Conservation (phyloP, 352 stramenopile species). For the Phytophthora pisi region DNA sequence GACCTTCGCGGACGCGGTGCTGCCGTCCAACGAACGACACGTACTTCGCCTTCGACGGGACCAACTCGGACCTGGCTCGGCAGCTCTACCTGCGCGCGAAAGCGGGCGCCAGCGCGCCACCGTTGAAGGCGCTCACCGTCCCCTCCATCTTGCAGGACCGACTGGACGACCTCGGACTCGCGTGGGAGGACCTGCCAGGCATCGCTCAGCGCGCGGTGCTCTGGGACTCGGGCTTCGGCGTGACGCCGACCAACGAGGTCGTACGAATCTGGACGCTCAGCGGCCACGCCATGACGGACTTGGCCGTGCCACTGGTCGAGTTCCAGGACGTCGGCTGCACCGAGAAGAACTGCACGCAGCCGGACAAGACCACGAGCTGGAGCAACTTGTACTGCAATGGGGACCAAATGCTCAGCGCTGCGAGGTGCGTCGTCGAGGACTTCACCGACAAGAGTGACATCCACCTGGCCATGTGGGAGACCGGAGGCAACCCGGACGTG, state of each 20-base stretch:
- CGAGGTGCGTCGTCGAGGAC: slow-evolving; percentile 33
- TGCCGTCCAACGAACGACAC: slow-evolving; percentile 16
- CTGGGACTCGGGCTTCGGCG: slow-evolving; percentile 37
- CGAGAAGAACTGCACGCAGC: slow-evolving; percentile 24
- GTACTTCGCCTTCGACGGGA: slow-evolving; percentile 34
- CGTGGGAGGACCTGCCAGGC: slow-evolving; percentile 23
- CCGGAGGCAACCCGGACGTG: slow-evolving; percentile 19
- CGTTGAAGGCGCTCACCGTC: slow-evolving; percentile 3
- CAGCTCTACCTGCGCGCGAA: slow-evolving; percentile 28
- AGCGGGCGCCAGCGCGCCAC: background rate
- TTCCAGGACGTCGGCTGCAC: slow-evolving; percentile 17
- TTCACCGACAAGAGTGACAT: slow-evolving; percentile 2
- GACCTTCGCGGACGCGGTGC: slow-evolving; percentile 2
- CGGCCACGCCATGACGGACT: slow-evolving; percentile 21
- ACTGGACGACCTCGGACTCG: slow-evolving; percentile 10
- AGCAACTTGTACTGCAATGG: slow-evolving; percentile 30
- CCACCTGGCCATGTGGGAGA: slow-evolving; percentile 34
- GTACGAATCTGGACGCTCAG: slow-evolving; percentile 26
- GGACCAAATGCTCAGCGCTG: slow-evolving; percentile 33
- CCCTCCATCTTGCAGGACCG: slow-evolving; percentile 11
- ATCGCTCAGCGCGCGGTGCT: slow-evolving; percentile 35
- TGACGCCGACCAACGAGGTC: slow-evolving; percentile 5
- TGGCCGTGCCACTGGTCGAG: slow-evolving; percentile 18
- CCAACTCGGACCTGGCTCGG: slow-evolving; percentile 37
- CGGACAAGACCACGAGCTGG: background rate